Base-by-base conservation (phyloP, 1,284 basidiomycete species). In the Heterobasidion irregulare region DNA sequence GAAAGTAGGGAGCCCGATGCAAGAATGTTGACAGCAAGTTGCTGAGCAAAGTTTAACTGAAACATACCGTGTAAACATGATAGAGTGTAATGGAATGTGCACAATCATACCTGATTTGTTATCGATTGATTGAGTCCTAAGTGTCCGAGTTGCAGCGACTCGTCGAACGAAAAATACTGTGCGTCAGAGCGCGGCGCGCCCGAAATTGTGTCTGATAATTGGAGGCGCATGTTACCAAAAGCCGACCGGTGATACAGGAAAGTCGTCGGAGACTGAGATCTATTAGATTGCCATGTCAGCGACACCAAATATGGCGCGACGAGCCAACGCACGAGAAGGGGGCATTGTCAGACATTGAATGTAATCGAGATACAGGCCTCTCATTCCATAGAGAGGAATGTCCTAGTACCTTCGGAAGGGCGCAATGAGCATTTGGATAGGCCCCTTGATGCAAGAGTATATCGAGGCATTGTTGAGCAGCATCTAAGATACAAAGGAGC, bases 11-110 rank as follows among this genome's bases (percentile, higher is more conserved):
- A 59, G 46, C 58, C 58, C 26, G 58, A 47, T 4, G 56, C 32
- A 33, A 53, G 56, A 26, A 59, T 34, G n/a, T 57, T 35, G 1
- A 52, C 47, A 38, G 59, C 58, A 18, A 59, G 26, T 26, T 57
- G 58, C 47, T 57, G 59, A 9, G 58, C 56, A 16, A 52, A 59
- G n/a, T 59, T 59, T 26, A 59, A 35, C 58, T 59, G 18, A 18
- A 32, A 47, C 26, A 26, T 26, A 5, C 26, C 26, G 48, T 46
- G 50, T 46, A 1, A 15, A n/a, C 33, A 32, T 46, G 44, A 47
- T 8, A 16, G 16, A n/a, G 34, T n/a, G 6, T 13, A 2, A 13
- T 15, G 43, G 6, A 18, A 32, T 18, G 35, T 36, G 9, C 12
- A 50, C 12, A 34, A 2, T 4, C 47, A 16, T 50, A 48, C 53